phyloP scores from a whole-genome alignment of 169 alveolate genomes.

The Eimeria maxima region DNA sequence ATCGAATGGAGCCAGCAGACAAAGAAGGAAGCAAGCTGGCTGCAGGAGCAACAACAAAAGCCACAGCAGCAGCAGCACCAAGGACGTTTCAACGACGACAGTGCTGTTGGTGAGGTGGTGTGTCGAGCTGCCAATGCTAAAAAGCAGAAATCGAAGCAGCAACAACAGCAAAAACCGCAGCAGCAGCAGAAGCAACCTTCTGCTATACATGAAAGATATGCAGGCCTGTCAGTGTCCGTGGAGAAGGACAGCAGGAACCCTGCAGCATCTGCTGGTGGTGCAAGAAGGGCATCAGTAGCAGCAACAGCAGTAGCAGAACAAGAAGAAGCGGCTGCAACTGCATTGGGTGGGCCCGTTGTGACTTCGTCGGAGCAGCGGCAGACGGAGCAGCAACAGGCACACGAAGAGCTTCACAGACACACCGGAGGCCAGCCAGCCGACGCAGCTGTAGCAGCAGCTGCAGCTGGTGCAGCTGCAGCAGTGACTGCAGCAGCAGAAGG shows the following conservation, averaged over 20 bases:
- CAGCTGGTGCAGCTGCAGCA: not conserved
- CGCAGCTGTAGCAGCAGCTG: not conserved
- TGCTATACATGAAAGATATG: not conserved
- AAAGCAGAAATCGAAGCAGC: not conserved
- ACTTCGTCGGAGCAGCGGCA: too few relatives aligned
- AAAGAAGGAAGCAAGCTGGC: not conserved
- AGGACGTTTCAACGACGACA: not conserved
- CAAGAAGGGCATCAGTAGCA: too few relatives aligned
- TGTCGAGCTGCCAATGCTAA: too few relatives aligned
- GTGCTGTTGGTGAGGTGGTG: not conserved
- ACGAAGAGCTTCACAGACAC: too few relatives aligned
- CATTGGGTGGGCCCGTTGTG: too few relatives aligned
- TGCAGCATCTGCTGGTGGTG: too few relatives aligned
- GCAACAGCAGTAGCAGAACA: too few relatives aligned
- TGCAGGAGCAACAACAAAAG: not conserved
- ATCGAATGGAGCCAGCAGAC: not conserved
- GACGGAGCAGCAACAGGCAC: too few relatives aligned
- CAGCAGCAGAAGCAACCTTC: not conserved
- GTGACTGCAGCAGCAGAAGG: not conserved
- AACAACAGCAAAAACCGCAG: constrained; percentile 17
- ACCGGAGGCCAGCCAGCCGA: too few relatives aligned
- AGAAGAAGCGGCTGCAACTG: too few relatives aligned
- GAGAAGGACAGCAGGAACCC: not conserved
- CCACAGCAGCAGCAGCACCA: not conserved
- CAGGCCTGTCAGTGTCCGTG: not conserved